Conservation (phyloP, 2,329 filamentous ascomycete genomes). For the Pezicula rhizophila region DNA sequence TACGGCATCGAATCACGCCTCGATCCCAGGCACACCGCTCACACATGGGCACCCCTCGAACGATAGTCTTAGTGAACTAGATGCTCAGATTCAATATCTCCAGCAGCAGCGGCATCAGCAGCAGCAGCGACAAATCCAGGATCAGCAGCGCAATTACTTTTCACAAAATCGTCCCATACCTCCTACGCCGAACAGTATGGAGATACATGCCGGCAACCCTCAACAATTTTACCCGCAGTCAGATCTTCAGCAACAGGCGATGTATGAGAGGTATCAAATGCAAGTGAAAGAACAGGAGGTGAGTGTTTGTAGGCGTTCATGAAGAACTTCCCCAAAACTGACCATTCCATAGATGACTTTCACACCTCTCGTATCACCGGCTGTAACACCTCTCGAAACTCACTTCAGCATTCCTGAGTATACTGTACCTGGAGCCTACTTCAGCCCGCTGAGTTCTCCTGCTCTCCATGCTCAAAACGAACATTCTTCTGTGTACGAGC, state of each 20-base stretch:
- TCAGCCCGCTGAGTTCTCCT: slow-evolving; percentile 77
- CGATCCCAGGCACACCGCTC: slow-evolving; percentile 34
- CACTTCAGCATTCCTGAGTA: slow-evolving; percentile 52
- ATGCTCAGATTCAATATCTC: slow-evolving; percentile 60
- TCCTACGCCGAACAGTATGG: slow-evolving; percentile 74
- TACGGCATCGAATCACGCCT: slow-evolving; percentile 33
- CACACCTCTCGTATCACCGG: slow-evolving; percentile 77
- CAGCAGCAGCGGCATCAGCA: slow-evolving; percentile 59
- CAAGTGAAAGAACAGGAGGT: slow-evolving; percentile 63
- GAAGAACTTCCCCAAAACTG: slow-evolving; percentile 7
- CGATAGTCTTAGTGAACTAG: slow-evolving; percentile 52
- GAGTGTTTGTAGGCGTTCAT: slow-evolving; percentile 25
- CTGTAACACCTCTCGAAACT: slow-evolving; percentile 71
- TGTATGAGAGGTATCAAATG: slow-evolving; percentile 56
- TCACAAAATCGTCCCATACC: slow-evolving; percentile 58
- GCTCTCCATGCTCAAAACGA: slow-evolving; percentile 69
- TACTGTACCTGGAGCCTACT: slow-evolving; percentile 64
- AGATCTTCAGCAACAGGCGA: slow-evolving; percentile 47
- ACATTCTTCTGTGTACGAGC: slow-evolving; percentile 31
- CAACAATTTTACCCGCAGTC: slow-evolving; percentile 53
- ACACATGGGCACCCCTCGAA: slow-evolving; percentile 38
- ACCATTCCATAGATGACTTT: slow-evolving; percentile 56
- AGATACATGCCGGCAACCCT: slow-evolving; percentile 55
- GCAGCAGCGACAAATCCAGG: slow-evolving; percentile 36
- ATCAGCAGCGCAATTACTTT: slow-evolving; percentile 49